Conservation (phyloP, 805 yeast genomes). For the Yarrowia sp. region DNA sequence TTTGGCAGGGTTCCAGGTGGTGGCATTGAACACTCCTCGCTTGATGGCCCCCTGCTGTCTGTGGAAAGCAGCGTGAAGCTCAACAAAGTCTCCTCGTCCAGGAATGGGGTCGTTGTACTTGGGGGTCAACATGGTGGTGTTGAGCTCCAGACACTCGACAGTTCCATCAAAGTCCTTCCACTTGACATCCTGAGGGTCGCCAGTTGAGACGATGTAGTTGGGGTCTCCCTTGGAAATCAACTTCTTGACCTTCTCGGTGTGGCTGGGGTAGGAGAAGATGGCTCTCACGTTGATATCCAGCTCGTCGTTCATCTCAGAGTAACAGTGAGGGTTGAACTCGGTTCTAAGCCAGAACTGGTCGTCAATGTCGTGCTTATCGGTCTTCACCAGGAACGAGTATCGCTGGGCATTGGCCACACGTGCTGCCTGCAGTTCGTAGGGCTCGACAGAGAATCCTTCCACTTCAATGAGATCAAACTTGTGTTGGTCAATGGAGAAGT, state of each 20-base stretch:
- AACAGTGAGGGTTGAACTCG: slow-evolving; percentile 51
- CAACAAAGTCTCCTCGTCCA: slow-evolving; percentile 48
- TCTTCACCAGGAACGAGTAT: slow-evolving; percentile 66
- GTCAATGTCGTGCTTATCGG: slow-evolving; percentile 43
- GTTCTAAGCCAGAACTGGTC: slow-evolving; percentile 55
- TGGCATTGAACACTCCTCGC: slow-evolving; percentile 46
- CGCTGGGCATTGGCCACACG: slow-evolving; percentile 77
- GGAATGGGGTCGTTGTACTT: slow-evolving; percentile 45
- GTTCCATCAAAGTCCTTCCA: slow-evolving; percentile 45
- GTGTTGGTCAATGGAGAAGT: slow-evolving; percentile 48
- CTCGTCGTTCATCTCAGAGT: slow-evolving; percentile 50
- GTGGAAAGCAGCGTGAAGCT: slow-evolving; percentile 49
- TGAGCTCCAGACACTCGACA: slow-evolving; percentile 45
- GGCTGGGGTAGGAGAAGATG: slow-evolving; percentile 48
- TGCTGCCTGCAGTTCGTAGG: slow-evolving; percentile 44
- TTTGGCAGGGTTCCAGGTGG: slow-evolving; percentile 42
- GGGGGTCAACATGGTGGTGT: slow-evolving; percentile 45
- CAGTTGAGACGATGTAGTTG: neutral
- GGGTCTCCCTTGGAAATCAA: slow-evolving; percentile 35
- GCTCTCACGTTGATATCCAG: slow-evolving; percentile 51
- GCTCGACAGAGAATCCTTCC: slow-evolving; percentile 48
- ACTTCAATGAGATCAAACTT: slow-evolving; percentile 49
- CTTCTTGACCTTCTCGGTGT: slow-evolving; percentile 40
- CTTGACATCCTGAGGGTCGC: slow-evolving; percentile 37
- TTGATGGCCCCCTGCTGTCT: slow-evolving; percentile 51